Evolutionary conservation across 2,329 filamentous ascomycete species (phyloP), one percentile per base, ranked within the genome.

Genomic region (Phyllosticta capitalensis): DNA sequence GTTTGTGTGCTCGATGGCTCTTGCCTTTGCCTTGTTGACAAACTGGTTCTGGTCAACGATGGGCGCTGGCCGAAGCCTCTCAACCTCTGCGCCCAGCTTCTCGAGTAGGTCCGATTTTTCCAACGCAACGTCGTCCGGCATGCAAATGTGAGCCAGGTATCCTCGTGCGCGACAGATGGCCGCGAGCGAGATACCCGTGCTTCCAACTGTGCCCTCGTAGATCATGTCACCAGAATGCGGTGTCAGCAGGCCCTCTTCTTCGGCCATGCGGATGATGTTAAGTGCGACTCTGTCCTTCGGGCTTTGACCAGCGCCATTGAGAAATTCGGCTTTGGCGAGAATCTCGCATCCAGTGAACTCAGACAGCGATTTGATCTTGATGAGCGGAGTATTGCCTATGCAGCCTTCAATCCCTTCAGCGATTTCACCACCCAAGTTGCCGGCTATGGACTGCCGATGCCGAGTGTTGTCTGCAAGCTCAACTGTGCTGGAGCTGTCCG

Each of bases 161-260:
- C 94, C 94, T 72, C 86, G 83, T 21, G 94, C 92, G 65, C 92
- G 83, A 55, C 90, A 92, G 55, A 99, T 83, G 0, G 89, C 89
- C 2, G 94, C 94, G 9, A 99, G 81, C 17, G 92, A 96, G 67
- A 99, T 97, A 21, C 63, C 65, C 0, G 94, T 99, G 70, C 90
- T 95, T 61, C 94, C 94, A 17, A 96, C 92, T 1, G 94, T 99
- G 64, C 94, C 94, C 77, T 99, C 94, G 74, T 97, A 99, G 68
- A 99, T 91, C 51, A 89, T 95, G 72, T 99, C 94, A 62, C 92
- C 92, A 21, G 88, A 86, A 65, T 88, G 79, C 0, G 94, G 92
- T 0, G 80, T 81, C 52, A 99, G 76, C 19, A 92, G 78, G 1
- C 91, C 91, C 54, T 82, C 76, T 62, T 83, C 81, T 78, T 99